Conservation (phyloP, 2,329 filamentous ascomycete species). For the Curvularia sp. region DNA sequence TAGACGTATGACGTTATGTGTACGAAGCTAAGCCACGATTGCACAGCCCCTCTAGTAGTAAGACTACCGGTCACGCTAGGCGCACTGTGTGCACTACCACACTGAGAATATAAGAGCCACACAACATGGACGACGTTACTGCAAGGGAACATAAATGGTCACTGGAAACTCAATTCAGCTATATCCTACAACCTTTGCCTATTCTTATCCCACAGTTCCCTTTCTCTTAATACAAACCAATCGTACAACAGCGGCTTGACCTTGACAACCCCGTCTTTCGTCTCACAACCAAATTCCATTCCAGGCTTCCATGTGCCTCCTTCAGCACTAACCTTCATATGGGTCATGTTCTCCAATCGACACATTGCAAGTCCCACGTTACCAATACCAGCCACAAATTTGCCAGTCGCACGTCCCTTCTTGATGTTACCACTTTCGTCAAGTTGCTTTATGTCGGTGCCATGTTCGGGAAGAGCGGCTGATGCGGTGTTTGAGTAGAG, state of each 20-base stretch:
- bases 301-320: conserved; percentile 65
- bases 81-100: conserved; percentile 1
- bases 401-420: conserved; percentile 75
- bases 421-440: conserved; percentile 52
- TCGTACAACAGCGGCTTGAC: conserved; percentile 75
- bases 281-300: conserved; percentile 57
- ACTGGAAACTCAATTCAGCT: not conserved
- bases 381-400: conserved; percentile 78
- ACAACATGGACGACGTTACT: not conserved
- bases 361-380: conserved; percentile 89
- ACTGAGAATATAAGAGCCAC: not conserved
- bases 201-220: conserved; percentile 41
- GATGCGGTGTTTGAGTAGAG: conserved; percentile 61
- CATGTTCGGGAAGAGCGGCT: conserved; percentile 50
- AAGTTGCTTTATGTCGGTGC: conserved; percentile 62
- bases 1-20: conserved; percentile 11
- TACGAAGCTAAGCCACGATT: conserved; percentile 29
- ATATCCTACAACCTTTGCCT: conserved; percentile 23
- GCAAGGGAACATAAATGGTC: not conserved
- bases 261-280: conserved; percentile 37
- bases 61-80: conserved; percentile 11
- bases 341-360: conserved; percentile 89
- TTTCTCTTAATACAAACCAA: conserved; percentile 66
- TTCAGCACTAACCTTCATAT: conserved; percentile 73
- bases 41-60: conserved; percentile 30